Conservation (phyloP, 2,329 filamentous ascomycete species). For the Aspergillus sp. region DNA sequence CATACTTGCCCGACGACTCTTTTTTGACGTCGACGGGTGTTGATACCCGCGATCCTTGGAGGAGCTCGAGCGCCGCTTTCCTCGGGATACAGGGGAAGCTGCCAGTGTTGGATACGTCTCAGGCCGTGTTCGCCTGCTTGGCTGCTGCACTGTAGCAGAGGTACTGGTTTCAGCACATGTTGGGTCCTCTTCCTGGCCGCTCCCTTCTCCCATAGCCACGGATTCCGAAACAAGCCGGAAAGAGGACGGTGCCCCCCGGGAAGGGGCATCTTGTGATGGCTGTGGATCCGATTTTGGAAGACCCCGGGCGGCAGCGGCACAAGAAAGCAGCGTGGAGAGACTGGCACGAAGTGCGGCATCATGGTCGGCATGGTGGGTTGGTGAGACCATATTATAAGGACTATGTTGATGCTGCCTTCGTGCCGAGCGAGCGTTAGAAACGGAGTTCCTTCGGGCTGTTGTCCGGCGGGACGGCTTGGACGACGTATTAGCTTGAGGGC, state of each 20-base stretch:
- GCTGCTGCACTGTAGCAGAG: conserved; percentile 11
- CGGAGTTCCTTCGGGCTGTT: conserved; percentile 30
- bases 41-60: conserved; percentile 31
- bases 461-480: conserved; percentile 26
- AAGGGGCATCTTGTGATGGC: conserved; percentile 15
- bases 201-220: conserved; percentile 42
- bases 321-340: conserved; percentile 91
- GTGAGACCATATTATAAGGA: conserved; percentile 60
- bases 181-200: conserved; percentile 14
- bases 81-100: conserved; percentile 9
- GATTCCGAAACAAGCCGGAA: conserved; percentile 54
- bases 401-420: conserved; percentile 39
- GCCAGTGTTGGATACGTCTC: conserved; percentile 8
- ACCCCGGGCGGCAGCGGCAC: conserved; percentile 77
- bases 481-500: conserved; percentile 40
- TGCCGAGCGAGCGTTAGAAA: conserved; percentile 22
- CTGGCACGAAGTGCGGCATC: conserved; percentile 88
- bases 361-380: conserved; percentile 73
- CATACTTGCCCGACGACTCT: conserved; percentile 22
- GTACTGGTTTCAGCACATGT: conserved; percentile 13
- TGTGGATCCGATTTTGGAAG: conserved; percentile 52
- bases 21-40: conserved; percentile 24
- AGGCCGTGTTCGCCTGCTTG: conserved; percentile 12
- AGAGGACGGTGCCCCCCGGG: conserved; percentile 38
- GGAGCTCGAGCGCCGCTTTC: conserved; percentile 24